These are phyloP conservation scores for Yamadazyma dendronema DNA, from an alignment of 1,139 yeast species.

Conservation along the genomic window DNA sequence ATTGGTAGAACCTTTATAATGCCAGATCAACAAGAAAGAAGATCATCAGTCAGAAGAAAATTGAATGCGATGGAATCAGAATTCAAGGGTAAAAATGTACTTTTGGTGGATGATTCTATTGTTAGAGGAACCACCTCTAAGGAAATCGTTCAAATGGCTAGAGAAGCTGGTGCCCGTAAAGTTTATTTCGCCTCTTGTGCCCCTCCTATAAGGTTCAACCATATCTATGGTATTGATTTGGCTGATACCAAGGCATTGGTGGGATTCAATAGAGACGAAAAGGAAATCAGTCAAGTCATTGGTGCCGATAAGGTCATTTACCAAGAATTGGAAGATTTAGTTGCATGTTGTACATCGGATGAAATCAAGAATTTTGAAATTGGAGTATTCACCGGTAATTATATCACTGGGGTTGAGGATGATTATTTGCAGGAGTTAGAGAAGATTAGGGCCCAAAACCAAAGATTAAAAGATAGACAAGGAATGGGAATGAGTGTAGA, in stretches of 20 bases:
- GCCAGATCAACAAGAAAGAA: slow-evolving; percentile 96
- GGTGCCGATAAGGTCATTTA: slow-evolving; percentile 92
- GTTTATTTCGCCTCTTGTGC: slow-evolving; percentile 97
- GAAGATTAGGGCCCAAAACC: slow-evolving; percentile 77
- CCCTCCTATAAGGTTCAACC: slow-evolving; percentile 93
- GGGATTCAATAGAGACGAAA: slow-evolving; percentile 75
- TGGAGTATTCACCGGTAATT: slow-evolving; percentile 95
- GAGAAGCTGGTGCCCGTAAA: slow-evolving; percentile 93
- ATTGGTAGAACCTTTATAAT: slow-evolving; percentile 97
- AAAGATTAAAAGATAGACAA: slow-evolving; percentile 50
- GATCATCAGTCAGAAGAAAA: slow-evolving; percentile 90
- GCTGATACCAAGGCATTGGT: slow-evolving; percentile 95
- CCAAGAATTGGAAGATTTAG: slow-evolving; percentile 79
- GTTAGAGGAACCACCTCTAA: slow-evolving; percentile 97
- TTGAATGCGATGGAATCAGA: slow-evolving; percentile 95
- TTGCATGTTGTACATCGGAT: slow-evolving; percentile 70
- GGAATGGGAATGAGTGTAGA: slow-evolving; percentile 41
- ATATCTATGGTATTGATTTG: slow-evolving; percentile 93
- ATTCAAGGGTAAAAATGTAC: slow-evolving; percentile 80
- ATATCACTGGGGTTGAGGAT: slow-evolving; percentile 89
- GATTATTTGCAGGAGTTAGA: slow-evolving; percentile 81
- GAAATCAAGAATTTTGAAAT: slow-evolving; percentile 70
- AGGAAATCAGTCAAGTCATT: slow-evolving; percentile 71
- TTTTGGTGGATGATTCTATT: slow-evolving; percentile 93
- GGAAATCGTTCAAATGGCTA: slow-evolving; percentile 96